A percentile compares a stretch with the other conserved stretches of the same genome.
These are phyloP conservation scores for Euryodendron excelsum DNA, from an alignment of 148 eudicot genomes.

Conservation along the genomic window DNA sequence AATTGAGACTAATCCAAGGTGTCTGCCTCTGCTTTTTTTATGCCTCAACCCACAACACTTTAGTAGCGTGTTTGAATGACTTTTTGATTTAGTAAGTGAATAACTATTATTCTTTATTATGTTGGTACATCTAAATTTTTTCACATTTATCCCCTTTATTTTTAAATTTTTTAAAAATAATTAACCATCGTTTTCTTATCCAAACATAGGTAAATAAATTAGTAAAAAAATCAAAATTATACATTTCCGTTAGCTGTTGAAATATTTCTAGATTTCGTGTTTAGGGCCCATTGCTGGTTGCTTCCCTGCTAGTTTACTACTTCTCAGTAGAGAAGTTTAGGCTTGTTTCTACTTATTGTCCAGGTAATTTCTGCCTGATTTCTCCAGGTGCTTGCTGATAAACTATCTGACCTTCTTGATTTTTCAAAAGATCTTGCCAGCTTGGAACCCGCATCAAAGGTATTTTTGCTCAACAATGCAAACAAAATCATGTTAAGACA, in stretches of 20 bases:
- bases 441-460: conserved; percentile 87
- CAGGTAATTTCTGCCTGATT: neutral
- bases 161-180: neutral
- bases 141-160: neutral
- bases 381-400: conserved; percentile 72
- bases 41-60: neutral
- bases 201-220: neutral
- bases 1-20: neutral
- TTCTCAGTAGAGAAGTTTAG: neutral
- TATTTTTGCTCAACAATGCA: conserved; percentile 20
- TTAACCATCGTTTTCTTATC: neutral
- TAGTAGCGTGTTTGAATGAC: neutral
- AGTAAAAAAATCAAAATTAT: neutral
- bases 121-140: neutral
- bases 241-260: neutral
- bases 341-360: neutral
- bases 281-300: neutral
- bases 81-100: neutral
- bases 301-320: neutral
- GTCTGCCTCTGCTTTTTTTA: neutral
- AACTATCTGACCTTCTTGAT: conserved; percentile 80
- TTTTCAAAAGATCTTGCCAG: conserved; percentile 74
- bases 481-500: conserved; percentile 7
- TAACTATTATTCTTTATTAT: neutral
- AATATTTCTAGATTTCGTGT: neutral